Evolutionary conservation across 2,329 filamentous ascomycete species (phyloP).

Genomic region (Sporothrix pallida): DNA sequence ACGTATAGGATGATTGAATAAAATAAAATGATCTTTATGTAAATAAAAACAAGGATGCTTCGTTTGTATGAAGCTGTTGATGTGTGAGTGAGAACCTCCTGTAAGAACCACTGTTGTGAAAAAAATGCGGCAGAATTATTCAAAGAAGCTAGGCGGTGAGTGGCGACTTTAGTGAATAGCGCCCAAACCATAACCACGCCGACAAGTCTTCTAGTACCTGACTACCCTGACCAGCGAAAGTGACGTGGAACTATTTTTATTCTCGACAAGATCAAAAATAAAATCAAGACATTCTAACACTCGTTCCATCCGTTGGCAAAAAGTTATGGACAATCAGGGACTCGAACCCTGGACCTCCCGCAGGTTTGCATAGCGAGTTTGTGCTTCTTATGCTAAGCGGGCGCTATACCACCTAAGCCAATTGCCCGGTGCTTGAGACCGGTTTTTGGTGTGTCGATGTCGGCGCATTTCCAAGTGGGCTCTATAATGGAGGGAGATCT

Average conservation of each 20-base stretch:
- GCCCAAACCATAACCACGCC: too few species aligned
- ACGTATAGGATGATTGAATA: background rate
- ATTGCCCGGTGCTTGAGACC: slow-evolving; percentile 32
- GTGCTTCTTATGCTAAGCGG: slow-evolving; percentile 33
- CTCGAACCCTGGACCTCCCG: slow-evolving; percentile 37
- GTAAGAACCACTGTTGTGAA: background rate
- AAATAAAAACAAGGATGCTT: background rate
- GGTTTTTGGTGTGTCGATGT: slow-evolving; percentile 18
- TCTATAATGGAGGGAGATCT: background rate
- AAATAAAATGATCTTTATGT: background rate
- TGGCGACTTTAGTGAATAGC: background rate
- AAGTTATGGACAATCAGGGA: slow-evolving; percentile 34
- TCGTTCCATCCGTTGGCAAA: background rate
- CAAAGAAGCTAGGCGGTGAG: slow-evolving; percentile 23
- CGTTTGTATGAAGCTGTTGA: background rate
- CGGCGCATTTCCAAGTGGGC: background rate
- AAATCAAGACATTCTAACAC: too few species aligned
- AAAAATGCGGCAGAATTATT: slow-evolving; percentile 28
- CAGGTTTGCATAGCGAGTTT: slow-evolving; percentile 32
- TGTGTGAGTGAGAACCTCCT: background rate
- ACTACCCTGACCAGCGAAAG: too few species aligned
- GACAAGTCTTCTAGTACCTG: too few species aligned
- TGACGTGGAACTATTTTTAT: too few species aligned
- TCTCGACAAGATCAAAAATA: too few species aligned
- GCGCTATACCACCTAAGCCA: slow-evolving; percentile 37